Percentiles rank a stretch among this genome's conserved stretches.
Conservation (phyloP, 1,284 basidiomycete genomes). For the Sanghuangporus baumii region DNA sequence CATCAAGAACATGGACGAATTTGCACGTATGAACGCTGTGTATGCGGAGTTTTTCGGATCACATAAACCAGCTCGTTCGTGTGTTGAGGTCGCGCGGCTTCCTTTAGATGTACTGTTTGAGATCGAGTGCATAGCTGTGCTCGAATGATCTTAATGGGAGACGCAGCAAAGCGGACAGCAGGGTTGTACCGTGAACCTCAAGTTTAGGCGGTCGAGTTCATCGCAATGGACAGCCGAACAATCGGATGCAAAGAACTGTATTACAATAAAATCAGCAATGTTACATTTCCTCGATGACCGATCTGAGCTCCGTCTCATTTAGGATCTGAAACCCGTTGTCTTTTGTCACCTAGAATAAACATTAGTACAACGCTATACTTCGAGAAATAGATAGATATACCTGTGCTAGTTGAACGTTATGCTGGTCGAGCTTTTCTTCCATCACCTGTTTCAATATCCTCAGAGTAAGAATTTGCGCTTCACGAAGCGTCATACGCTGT, state of each 20-base stretch:
- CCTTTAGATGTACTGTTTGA: conserved; percentile 84
- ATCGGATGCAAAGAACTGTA: not conserved
- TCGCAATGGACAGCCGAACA: not conserved
- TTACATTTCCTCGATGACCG: conserved; percentile 76
- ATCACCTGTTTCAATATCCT: conserved; percentile 98
- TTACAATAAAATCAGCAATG: conserved; percentile 2
- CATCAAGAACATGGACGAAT: conserved; percentile 90
- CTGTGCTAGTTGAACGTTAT: conserved; percentile 97
- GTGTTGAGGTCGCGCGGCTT: conserved; percentile 79
- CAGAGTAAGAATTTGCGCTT: conserved; percentile 84
- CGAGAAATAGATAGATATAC: conserved; percentile 34
- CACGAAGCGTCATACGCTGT: conserved; percentile 88
- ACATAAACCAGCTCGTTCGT: conserved; percentile 90
- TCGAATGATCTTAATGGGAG: not conserved
- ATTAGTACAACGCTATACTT: not conserved
- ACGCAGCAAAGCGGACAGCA: not conserved
- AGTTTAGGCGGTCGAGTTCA: too few species aligned
- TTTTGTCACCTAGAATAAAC: conserved; percentile 55
- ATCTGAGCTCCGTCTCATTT: conserved; percentile 69
- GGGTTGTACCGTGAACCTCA: too few species aligned
- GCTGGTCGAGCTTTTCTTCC: conserved; percentile 98
- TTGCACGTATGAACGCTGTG: conserved; percentile 74
- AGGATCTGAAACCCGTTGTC: conserved; percentile 81
- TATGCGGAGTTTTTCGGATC: conserved; percentile 79
- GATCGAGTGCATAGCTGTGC: conserved; percentile 77